Evolutionary conservation across 148 eudicot genomes (phyloP).

Genomic region (Silene latifolia): DNA sequence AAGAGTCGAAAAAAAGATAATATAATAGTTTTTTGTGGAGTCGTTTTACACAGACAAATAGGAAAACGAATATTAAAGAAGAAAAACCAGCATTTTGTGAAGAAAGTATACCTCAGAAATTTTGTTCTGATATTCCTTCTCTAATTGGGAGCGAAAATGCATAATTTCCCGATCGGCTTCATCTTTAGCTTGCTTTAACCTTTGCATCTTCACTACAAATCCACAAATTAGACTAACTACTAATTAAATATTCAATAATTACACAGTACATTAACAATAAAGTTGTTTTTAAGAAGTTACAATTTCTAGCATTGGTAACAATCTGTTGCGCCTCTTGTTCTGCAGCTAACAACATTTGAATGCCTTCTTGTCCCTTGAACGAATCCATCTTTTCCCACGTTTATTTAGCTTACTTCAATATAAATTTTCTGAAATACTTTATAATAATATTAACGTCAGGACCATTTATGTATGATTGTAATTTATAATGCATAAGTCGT

Average conservation of each 20-base stretch:
- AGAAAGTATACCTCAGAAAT: constrained; percentile 42
- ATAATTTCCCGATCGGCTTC: constrained; percentile 57
- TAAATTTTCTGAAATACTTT: too few species aligned
- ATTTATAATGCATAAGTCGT: too few species aligned
- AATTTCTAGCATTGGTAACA: constrained; percentile 46
- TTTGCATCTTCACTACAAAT: constrained; percentile 38
- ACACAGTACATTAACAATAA: not conserved
- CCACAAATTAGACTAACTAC: not conserved
- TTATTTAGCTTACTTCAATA: not conserved
- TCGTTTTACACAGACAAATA: too few species aligned
- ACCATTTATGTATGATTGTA: too few species aligned
- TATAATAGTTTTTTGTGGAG: too few species aligned
- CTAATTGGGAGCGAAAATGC: constrained; percentile 42
- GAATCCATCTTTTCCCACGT: constrained; percentile 36
- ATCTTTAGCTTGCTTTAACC: constrained; percentile 58
- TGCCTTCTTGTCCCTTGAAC: constrained; percentile 56
- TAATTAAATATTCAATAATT: not conserved
- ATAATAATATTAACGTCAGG: too few species aligned
- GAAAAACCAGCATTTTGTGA: not conserved
- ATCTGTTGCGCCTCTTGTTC: constrained; percentile 69
- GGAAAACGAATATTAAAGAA: too few species aligned
- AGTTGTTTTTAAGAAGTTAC: constrained; percentile 16
- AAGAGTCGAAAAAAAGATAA: too few species aligned
- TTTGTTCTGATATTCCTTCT: constrained; percentile 42
- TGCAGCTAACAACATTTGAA: constrained; percentile 58